These are phyloP conservation scores for Leptographium galeiforme DNA, from an alignment of 2,329 filamentous ascomycete species.

Conservation along the genomic window DNA sequence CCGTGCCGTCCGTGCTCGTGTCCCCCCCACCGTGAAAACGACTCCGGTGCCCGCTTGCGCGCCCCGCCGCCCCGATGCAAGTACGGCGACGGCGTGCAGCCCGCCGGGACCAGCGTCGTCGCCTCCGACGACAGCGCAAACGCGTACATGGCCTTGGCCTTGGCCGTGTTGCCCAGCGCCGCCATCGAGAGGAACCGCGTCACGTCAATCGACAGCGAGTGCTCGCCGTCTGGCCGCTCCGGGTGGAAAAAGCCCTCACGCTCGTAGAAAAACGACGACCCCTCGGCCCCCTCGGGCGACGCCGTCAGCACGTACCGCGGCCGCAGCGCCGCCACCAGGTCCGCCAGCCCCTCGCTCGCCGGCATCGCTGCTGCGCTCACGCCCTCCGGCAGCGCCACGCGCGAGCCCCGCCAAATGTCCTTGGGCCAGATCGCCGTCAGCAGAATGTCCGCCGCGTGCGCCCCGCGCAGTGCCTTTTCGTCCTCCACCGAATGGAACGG, in stretches of 20 bases:
- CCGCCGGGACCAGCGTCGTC: conserved; percentile 47
- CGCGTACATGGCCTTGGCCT: conserved; percentile 71
- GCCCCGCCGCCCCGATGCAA: conserved; percentile 9
- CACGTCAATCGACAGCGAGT: conserved; percentile 38
- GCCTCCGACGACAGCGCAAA: conserved; percentile 57
- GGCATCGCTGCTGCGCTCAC: conserved; percentile 28
- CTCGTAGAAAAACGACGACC: conserved; percentile 56
- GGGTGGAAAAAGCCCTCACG: conserved; percentile 83
- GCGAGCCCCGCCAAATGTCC: conserved; percentile 56
- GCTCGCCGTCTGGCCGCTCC: conserved; percentile 20
- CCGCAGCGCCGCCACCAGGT: conserved; percentile 65
- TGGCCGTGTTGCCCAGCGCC: conserved; percentile 58
- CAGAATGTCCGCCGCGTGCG: conserved; percentile 71
- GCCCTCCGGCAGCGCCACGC: conserved; percentile 37
- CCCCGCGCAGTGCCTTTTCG: conserved; percentile 60
- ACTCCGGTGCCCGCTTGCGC: conserved; percentile 42
- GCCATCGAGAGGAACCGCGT: conserved; percentile 90
- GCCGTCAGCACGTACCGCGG: conserved; percentile 73
- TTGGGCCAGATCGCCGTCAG: conserved; percentile 80
- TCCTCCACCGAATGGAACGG: conserved; percentile 68
- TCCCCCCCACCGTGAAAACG: conserved; percentile 39
- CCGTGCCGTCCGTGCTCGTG: conserved; percentile 29
- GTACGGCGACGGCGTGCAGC: conserved; percentile 67
- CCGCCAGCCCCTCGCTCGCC: conserved; percentile 56
- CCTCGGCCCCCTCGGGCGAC: conserved; percentile 29